Base-by-base conservation (phyloP, 2,329 filamentous ascomycete species). In the Apiospora saccharicola region DNA sequence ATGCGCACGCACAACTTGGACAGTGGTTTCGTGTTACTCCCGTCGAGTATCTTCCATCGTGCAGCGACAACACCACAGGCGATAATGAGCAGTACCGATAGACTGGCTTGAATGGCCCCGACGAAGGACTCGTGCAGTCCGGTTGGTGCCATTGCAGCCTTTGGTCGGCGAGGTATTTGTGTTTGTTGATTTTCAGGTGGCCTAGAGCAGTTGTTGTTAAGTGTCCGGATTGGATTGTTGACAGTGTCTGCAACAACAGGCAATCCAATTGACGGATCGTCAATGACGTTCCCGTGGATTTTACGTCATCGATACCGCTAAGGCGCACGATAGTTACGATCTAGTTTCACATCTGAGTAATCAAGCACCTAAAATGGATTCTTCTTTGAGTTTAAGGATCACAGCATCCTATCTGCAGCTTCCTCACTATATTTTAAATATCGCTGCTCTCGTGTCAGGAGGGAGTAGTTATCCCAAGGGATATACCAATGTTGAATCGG, bases 31-130 rank as follows among this genome's bases (percentile, higher is more conserved):
- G 84, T 80, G 51, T 77, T 81, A 4, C 71, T 67, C 34, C 78
- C 74, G 49, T 81, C 79, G 6, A 87, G 80, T 2, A 87, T 76
- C 4, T 80, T 78, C 44, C 83, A 78, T 49, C 80, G 78, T 0
- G 83, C 83, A 0, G 85, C 83, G 7, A 85, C 49, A 19, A 79
- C 82, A 22, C 86, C 86, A 72, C 85, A 86, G 26, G 74, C 80
- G 34, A 87, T 85, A 34, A 85, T 84, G 3, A 87, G 80, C 4
- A 87, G 79, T 2, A 87, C 85, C 0, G 85, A 86, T 41, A 87
- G 76, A 68, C 81, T 83, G 37, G 86, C 85, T 77, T 87, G 85
- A 41, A 87, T 79, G 37, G 85, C 85, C 0, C 82, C 84, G 1
- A 85, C 72, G 72, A 86, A 84, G 30, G 85, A 85, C 71, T 79